Conservation (phyloP, 192 early-diverging fungal species). For the Coemansia sp. region DNA sequence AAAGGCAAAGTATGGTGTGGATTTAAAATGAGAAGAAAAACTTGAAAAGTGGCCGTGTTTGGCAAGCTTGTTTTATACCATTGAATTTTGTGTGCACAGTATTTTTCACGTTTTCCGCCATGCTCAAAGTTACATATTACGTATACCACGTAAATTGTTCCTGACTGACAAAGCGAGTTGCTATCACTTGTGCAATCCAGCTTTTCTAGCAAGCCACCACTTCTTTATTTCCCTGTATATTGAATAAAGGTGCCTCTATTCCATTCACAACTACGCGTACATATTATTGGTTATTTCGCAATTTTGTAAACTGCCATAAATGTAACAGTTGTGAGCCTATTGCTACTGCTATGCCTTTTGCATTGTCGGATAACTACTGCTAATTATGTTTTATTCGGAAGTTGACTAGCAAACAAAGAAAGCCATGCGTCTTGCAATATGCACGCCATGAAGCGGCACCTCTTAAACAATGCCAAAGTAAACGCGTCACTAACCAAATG, state of each 20-base stretch:
- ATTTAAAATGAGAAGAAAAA: background rate
- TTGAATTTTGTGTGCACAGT: background rate
- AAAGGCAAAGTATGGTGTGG: background rate
- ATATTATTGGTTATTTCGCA: background rate
- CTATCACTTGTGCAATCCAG: background rate
- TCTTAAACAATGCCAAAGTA: background rate
- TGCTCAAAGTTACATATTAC: background rate
- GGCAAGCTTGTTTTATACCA: background rate
- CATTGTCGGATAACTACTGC: background rate
- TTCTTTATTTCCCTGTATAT: slow-evolving; percentile 1
- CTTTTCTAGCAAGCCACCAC: background rate
- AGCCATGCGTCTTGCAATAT: background rate
- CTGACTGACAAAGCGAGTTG: background rate
- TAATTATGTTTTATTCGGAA: background rate
- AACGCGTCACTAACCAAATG: background rate
- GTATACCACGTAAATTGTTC: background rate
- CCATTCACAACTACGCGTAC: background rate
- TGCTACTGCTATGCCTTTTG: background rate
- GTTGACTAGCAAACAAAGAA: background rate
- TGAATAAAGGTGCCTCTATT: slow-evolving; percentile 4
- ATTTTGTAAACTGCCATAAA: slow-evolving; percentile 4
- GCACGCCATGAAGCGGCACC: background rate
- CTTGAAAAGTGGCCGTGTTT: slow-evolving; percentile 1
- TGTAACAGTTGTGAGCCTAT: background rate
- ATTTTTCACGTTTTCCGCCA: background rate